Evolutionary conservation across 2,329 filamentous ascomycete genomes (phyloP), one percentile per base, ranked within the genome.

Genomic region (Fusarium sp.): DNA sequence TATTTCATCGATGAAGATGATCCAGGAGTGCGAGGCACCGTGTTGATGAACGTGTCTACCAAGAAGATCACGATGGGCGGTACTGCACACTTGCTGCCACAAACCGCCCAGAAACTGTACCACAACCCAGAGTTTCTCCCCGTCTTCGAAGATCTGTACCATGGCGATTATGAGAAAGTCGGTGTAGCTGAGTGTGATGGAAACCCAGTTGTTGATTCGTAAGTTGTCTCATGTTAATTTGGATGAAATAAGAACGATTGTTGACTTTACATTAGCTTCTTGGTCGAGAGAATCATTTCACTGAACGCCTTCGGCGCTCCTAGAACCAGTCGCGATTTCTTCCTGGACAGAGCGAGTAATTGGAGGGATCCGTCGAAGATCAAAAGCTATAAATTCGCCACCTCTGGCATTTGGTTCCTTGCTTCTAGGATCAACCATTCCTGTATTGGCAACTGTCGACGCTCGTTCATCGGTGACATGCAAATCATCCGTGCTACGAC

Each of bases 381-480:
- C 14, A 14, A 10, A 3, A 8, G 21, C 4, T 17, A 14, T 1
- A 11, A n/a, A 0, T 64, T 43, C 22, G n/a, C 42, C 3, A 59
- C 76, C 64, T 53, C 49, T 33, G 85, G 85, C 1, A 57, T 88
- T 14, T 89, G 86, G 85, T 58, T 76, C 4, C 60, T 78, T 2
- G 83, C 84, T 5, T 85, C 86, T 0, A 77, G 79, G 56, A 81
- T 87, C 65, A 89, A 89, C 59, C 86, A 89, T 64, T 80, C 79
- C 13, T 89, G 87, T 71, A 19, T 80, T 6, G 72, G 73, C 11
- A 89, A 87, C 66, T 81, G 80, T 19, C 62, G 59, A 0, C 83
- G 83, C 17, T 74, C 80, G 1, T 88, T 87, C 70, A 85, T 88
- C 38, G 85, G 86, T 4, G 85, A 89, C 67, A 80, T 89, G 77